Conservation (phyloP, 495 filamentous ascomycete genomes). For the Xylaria grammica region DNA sequence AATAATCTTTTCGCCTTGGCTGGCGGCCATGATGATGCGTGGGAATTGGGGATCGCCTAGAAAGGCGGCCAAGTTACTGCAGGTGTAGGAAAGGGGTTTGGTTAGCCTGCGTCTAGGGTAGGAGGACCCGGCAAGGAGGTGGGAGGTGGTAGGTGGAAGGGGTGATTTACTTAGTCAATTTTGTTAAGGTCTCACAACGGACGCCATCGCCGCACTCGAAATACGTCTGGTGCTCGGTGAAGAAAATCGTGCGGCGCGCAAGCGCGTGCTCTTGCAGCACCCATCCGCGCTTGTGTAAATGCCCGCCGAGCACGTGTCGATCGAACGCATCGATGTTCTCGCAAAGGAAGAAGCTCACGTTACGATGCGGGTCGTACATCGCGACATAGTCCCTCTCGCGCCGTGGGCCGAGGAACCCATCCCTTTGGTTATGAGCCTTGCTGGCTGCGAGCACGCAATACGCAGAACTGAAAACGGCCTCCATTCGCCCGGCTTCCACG, state of each 20-base stretch:
- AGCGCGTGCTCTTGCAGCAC: slow-evolving; percentile 44
- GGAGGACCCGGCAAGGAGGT: too few relatives aligned
- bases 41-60: slow-evolving; percentile 27
- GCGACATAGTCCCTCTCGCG: slow-evolving; percentile 7
- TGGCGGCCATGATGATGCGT: slow-evolving; percentile 14
- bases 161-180: slow-evolving; percentile 30
- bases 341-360: slow-evolving; percentile 28
- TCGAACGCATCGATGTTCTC: slow-evolving; percentile 34
- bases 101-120: too few relatives aligned
- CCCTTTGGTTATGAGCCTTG: slow-evolving; percentile 15
- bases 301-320: slow-evolving; percentile 29
- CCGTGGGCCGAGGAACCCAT: slow-evolving; percentile 27
- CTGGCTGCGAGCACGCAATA: slow-evolving; percentile 39
- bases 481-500: slow-evolving; percentile 42
- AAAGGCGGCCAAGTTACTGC: slow-evolving; percentile 24
- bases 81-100: neutral
- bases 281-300: slow-evolving; percentile 41
- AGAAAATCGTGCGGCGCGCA: slow-evolving; percentile 41
- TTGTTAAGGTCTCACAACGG: slow-evolving; percentile 30
- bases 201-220: slow-evolving; percentile 43
- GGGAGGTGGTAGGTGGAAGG: neutral
- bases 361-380: neutral
- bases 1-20: slow-evolving; percentile 30
- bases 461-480: slow-evolving; percentile 33
- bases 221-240: slow-evolving; percentile 37